Conservation (phyloP, 768 basidiomycete species). For the Suillus hirtellus region DNA sequence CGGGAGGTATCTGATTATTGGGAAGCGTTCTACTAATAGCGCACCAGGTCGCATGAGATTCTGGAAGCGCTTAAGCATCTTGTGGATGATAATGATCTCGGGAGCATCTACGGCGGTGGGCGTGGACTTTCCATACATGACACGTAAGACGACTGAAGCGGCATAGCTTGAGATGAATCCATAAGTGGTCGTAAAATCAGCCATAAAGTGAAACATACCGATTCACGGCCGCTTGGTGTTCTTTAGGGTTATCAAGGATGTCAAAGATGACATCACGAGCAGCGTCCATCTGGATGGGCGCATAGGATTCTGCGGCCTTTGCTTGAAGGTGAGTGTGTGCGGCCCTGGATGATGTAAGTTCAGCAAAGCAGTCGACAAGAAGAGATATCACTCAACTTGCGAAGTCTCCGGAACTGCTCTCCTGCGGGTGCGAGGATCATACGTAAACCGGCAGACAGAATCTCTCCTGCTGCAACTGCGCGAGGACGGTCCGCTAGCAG, state of each 20-base stretch:
- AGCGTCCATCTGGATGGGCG: slow-evolving; percentile 44
- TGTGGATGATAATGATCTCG: slow-evolving; percentile 35
- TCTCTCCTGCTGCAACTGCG: slow-evolving; percentile 59
- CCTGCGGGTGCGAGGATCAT: slow-evolving; percentile 56
- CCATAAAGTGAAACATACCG: slow-evolving; percentile 43
- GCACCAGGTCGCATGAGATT: slow-evolving; percentile 38
- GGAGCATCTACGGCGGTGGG: slow-evolving; percentile 31
- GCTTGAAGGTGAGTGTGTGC: slow-evolving; percentile 61
- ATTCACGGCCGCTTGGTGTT: slow-evolving; percentile 58
- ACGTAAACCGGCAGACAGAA: slow-evolving; percentile 58
- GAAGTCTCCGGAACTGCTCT: slow-evolving; percentile 60
- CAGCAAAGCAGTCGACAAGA: neutral
- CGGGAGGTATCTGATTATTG: slow-evolving; percentile 50
- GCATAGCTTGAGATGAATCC: slow-evolving; percentile 26
- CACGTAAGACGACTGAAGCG: slow-evolving; percentile 35
- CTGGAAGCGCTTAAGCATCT: slow-evolving; percentile 37
- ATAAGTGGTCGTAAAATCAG: slow-evolving; percentile 38
- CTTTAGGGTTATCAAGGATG: slow-evolving; percentile 32
- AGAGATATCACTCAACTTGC: slow-evolving; percentile 40
- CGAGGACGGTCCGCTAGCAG: slow-evolving; percentile 54
- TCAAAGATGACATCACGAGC: slow-evolving; percentile 34
- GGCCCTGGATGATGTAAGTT: slow-evolving; percentile 37
- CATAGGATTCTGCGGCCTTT: slow-evolving; percentile 49
- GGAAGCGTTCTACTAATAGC: slow-evolving; percentile 36
- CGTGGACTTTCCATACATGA: slow-evolving; percentile 37